Base-by-base conservation (phyloP, 345 rosid species). In the Rhodomyrtus tomentosa region DNA sequence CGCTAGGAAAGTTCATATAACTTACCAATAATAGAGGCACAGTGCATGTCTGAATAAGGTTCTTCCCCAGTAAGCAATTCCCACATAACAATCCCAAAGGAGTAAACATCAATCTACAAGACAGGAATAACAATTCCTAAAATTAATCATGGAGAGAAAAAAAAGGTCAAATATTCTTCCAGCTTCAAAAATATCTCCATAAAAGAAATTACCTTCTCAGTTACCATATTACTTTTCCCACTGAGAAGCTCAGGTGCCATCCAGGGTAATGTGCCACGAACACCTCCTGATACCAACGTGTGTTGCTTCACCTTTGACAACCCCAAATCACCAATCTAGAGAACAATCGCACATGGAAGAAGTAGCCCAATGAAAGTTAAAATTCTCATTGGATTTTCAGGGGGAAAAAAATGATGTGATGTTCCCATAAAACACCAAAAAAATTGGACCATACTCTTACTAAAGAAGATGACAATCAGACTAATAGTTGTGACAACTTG, bases 191-290 rank as follows among this genome's bases (percentile, higher is more conserved):
- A 72, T 62, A 50, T 54, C 38, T 55, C 42, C 50, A 6, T 36
- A 50, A 42, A 49, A 68, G 38, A 81, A 80, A 82, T 48, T 89
- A 97, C 99, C 99, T 97, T 95, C 85, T 97, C 99, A 45, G 99
- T 89, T 56, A 97, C 99, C 99, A 97, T 97, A 85, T 94, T 92
- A 86, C 94, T 95, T 94, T 97, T 97, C 74, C 98, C 98, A 85
- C 99, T 97, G 85, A 97, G 89, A 82, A 97, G 98, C 92, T 97
- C 99, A 81, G 99, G 99, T 82, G 99, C 99, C 98, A 97, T 97
- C 99, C 99, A 97, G 50, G 99, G 99, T 83, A 97, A 88, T 82
- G 99, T 97, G 83, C 99, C 99, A 52, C 99, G 99, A 84, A 97
- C 98, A 89, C 99, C 99, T 82, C 99, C 99, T 0, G 99, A 97